Evolutionary conservation across 2,329 filamentous ascomycete species (phyloP).

Genomic region (Neonectria faginata): DNA sequence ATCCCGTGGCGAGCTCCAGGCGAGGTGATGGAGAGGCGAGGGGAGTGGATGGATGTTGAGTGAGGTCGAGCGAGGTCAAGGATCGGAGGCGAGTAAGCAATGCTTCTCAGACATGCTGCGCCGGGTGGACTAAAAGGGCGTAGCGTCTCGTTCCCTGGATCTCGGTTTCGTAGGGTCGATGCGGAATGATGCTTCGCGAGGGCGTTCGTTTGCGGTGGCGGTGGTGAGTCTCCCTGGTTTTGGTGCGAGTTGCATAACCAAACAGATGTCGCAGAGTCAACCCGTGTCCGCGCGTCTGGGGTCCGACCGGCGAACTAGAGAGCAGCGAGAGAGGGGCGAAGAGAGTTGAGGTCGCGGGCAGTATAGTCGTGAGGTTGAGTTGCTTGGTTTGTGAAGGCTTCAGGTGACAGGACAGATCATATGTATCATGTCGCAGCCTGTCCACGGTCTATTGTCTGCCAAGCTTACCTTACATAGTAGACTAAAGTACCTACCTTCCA

Average conservation of each 20-base stretch:
- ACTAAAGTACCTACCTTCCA: not conserved
- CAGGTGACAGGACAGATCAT: constrained; percentile 43
- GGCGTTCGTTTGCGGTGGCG: constrained; percentile 28
- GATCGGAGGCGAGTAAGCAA: constrained; percentile 34
- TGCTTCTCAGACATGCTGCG: constrained; percentile 44
- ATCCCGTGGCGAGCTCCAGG: constrained; percentile 58
- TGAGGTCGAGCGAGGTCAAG: constrained; percentile 21
- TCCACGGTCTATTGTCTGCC: constrained; percentile 8
- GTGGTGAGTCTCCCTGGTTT: constrained; percentile 13
- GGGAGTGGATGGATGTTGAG: constrained; percentile 30
- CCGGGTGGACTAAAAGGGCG: constrained; percentile 19
- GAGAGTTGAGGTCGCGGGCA: not conserved
- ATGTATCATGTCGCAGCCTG: constrained; percentile 43
- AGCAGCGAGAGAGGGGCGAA: not conserved
- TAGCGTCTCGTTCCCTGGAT: constrained; percentile 11
- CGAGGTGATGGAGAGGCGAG: constrained; percentile 28
- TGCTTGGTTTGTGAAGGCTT: constrained; percentile 29
- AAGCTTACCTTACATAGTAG: constrained; percentile 13
- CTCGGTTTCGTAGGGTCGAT: constrained; percentile 9
- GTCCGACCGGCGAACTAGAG: constrained; percentile 40
- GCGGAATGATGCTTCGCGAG: constrained; percentile 21
- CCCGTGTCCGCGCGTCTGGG: constrained; percentile 27
- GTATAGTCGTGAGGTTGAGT: constrained; percentile 1
- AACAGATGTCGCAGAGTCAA: constrained; percentile 25
- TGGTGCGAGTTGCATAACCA: constrained; percentile 36